Base-by-base conservation (phyloP, 768 basidiomycete species). In the Calocybe cyanea region DNA sequence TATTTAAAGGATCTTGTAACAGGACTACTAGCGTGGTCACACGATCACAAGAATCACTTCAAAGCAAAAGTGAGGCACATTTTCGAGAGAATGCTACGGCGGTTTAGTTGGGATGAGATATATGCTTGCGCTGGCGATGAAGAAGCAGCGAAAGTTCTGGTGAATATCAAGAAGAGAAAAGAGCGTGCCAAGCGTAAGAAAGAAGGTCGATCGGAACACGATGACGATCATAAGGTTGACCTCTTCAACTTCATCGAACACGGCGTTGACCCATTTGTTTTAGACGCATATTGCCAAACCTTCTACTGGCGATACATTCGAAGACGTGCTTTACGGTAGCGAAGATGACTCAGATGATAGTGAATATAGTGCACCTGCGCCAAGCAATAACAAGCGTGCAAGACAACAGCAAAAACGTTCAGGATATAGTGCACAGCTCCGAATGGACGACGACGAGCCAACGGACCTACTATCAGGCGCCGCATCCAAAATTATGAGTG, bases 1-100 rank as follows among this genome's bases (percentile, higher is more conserved):
- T 83, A 94, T 54, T 72, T 99, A 7, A 71, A 75, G 19, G 72
- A 72, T 18, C 73, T 98, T 18, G 89, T 98, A 0, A 89, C 92
- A 0, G 87, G 85, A 0, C 75, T 99, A 10, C 71, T 98, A 25
- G 75, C 74, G 37, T 95, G 96, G 92, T 91, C 92, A 4, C 92
- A 96, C 60, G 94, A 97, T 59, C 95, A 98, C 68, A 95, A 95
- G 63, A 98, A 98, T 58, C 96, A 97, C 61, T 98, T 99, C 81
- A 98, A 98, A 65, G 73, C 78, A 40, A 97, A 97, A 70, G 92
- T 96, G 18, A 83, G 92, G 35, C 94, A 98, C 63, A 93, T 98
- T 53, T 94, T 98, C 57, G 95, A 98, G 70, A 81, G 95, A 38
- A 84, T 97, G 80, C 77, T 98, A 53, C 73, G 95, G 51, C 78